These are phyloP conservation scores for Cutaneotrichosporon spelunceum DNA, from an alignment of 1,284 basidiomycete species.

Conservation along the genomic window DNA sequence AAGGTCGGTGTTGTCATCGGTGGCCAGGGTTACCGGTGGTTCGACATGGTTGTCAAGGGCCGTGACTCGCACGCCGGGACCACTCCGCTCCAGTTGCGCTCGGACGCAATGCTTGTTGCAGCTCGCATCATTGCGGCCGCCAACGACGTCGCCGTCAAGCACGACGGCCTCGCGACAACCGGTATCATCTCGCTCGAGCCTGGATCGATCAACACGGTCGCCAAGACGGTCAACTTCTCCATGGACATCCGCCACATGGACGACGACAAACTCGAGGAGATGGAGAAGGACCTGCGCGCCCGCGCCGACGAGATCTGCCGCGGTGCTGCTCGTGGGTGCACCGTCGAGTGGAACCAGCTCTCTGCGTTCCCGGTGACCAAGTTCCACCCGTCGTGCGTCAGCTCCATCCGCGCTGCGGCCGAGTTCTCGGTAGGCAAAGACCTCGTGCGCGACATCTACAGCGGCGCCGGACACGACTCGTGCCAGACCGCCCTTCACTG, in stretches of 20 bases:
- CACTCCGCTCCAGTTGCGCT: constrained; percentile 28
- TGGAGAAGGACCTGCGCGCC: constrained; percentile 24
- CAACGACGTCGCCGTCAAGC: constrained; percentile 21
- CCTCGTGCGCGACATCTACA: constrained; percentile 18
- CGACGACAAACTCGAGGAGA: constrained; percentile 19
- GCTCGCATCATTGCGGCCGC: constrained; percentile 19
- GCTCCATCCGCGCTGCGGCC: constrained; percentile 13
- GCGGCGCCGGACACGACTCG: constrained; percentile 32
- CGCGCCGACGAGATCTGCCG: constrained; percentile 12
- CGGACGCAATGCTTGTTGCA: constrained; percentile 26
- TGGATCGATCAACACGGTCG: constrained; percentile 26
- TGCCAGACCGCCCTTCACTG: constrained; percentile 23
- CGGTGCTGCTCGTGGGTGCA: neutral
- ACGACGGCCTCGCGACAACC: constrained; percentile 25
- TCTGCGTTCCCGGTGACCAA: constrained; percentile 16
- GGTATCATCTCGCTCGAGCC: constrained; percentile 23
- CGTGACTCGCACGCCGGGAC: constrained; percentile 35
- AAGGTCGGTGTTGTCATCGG: constrained; percentile 29
- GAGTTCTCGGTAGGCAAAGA: constrained; percentile 11
- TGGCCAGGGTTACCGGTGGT: constrained; percentile 35
- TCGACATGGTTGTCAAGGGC: constrained; percentile 29
- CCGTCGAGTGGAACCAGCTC: constrained; percentile 18
- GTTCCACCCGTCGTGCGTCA: constrained; percentile 17
- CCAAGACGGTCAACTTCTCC: constrained; percentile 24
- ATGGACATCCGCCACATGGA: constrained; percentile 31